Conservation (phyloP, 2,329 filamentous ascomycete species). For the Hymenoscyphus repandus region DNA sequence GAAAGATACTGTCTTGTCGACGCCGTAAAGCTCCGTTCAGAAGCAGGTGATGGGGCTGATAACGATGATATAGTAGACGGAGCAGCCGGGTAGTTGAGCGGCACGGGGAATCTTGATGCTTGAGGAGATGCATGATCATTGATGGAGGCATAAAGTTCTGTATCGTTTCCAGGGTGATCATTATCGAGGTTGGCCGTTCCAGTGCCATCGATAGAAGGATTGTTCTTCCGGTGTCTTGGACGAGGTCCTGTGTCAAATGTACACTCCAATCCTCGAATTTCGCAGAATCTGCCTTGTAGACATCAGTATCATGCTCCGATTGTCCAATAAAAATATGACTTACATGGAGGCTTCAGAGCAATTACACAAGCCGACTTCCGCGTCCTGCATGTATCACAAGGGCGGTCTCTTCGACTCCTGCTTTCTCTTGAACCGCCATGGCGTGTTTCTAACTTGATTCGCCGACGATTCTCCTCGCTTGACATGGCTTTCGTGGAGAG, state of each 20-base stretch:
- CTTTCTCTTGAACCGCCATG: conserved; percentile 37
- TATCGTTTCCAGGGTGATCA: background rate
- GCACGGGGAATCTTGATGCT: conserved; percentile 10
- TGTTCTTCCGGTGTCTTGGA: conserved; percentile 7
- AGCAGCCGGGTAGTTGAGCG: background rate
- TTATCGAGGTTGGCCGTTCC: background rate
- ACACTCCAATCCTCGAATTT: conserved; percentile 23
- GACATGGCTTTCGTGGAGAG: background rate
- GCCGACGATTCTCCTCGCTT: conserved; percentile 27
- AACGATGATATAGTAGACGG: background rate
- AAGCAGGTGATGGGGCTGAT: background rate
- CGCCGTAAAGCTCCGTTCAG: background rate
- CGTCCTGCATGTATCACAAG: conserved; percentile 41
- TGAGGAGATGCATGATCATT: conserved; percentile 7
- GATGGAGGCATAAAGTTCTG: background rate
- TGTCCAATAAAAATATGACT: conserved; percentile 13
- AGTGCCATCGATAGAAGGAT: background rate
- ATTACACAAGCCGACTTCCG: conserved; percentile 45
- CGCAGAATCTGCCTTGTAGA: conserved; percentile 26
- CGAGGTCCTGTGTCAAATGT: conserved; percentile 22
- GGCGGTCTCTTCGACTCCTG: conserved; percentile 41
- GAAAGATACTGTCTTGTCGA: conserved; percentile 10
- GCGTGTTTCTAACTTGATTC: conserved; percentile 38
- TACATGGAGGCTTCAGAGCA: conserved; percentile 40
- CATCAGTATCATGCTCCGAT: background rate